Evolutionary conservation across 2,329 filamentous ascomycete species (phyloP), one percentile per base, ranked within the genome.

Genomic region (Davidsoniella neocaledoniae): DNA sequence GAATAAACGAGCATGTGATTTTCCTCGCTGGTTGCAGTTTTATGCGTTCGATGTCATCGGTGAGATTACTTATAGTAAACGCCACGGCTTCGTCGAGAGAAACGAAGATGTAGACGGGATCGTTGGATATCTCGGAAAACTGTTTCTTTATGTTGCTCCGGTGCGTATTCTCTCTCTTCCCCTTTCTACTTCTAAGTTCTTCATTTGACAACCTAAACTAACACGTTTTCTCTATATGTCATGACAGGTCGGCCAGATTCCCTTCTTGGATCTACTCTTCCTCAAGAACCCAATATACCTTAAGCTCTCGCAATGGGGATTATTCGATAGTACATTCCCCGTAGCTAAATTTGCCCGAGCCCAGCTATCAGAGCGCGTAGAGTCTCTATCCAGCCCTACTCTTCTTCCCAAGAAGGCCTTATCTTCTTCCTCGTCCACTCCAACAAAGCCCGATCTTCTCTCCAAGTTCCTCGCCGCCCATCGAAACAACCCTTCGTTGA

Each of bases 1-100:
- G 47, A 5, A 5, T n/a, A 14, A 6, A 55, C 55, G n/a, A 56
- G 57, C 21, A 33, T 83, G 79, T 58, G 74, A 84, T 58, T 81
- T 86, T 50, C 76, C 77, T 1, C 68, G 70, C 51, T 87, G 83
- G 83, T 65, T 88, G 51, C 83, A 88, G 58, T 87, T 79, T 60
- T 87, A 84, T 56, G 84, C 84, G 0, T 88, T 88, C 58, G 84
- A 88, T 59, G 83, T 87, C 12, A 86, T 86, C 54, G 82, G 82
- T 5, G 79, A 84, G 54, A 74, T 87, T 58, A 86, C 82, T 0
- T 87, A 84, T 64, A 79, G 76, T 60, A 84, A 84, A 60, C 71
- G 81, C 0, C 73, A 86, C 52, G 84, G 84, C 0, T 88, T 88
- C 55, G 65, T 88, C 2, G 82, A 88, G 61, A 72, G 74, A 59